These are phyloP conservation scores for Psophocarpus tetragonolobus DNA, from an alignment of 306 rosid species.

Conservation along the genomic window DNA sequence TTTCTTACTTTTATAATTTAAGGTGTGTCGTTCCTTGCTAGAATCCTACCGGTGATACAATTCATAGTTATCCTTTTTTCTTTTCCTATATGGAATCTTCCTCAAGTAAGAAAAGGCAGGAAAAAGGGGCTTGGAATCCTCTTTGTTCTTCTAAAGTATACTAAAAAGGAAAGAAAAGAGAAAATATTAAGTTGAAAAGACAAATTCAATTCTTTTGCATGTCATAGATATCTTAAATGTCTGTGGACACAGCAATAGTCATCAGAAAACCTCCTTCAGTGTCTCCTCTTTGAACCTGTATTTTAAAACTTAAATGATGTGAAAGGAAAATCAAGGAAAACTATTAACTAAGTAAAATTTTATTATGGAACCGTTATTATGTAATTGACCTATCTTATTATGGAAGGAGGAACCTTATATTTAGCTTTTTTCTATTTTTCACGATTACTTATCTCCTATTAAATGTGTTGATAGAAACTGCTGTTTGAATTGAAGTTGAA, in stretches of 20 bases:
- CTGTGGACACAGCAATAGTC: not conserved
- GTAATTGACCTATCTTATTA: not conserved
- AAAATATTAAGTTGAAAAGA: not conserved
- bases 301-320: not conserved
- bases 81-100: not conserved
- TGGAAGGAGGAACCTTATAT: slow-evolving; percentile 6
- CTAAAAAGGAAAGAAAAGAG: not conserved
- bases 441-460: not conserved
- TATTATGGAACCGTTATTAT: not conserved
- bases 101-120: not conserved
- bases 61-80: not conserved
- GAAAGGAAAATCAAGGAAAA: not conserved
- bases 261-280: not conserved
- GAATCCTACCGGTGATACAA: not conserved
- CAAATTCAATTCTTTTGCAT: not conserved
- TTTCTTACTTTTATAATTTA: not conserved
- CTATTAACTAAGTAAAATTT: not conserved
- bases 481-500: slow-evolving; percentile 18
- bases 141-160: not conserved
- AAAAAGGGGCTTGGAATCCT: not conserved
- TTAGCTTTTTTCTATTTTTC: not conserved
- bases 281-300: not conserved
- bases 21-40: not conserved
- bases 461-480: slow-evolving; percentile 15
- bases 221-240: not conserved